phyloP scores from a whole-genome alignment of 768 basidiomycete species.

The Boletus pseudopeckii region DNA sequence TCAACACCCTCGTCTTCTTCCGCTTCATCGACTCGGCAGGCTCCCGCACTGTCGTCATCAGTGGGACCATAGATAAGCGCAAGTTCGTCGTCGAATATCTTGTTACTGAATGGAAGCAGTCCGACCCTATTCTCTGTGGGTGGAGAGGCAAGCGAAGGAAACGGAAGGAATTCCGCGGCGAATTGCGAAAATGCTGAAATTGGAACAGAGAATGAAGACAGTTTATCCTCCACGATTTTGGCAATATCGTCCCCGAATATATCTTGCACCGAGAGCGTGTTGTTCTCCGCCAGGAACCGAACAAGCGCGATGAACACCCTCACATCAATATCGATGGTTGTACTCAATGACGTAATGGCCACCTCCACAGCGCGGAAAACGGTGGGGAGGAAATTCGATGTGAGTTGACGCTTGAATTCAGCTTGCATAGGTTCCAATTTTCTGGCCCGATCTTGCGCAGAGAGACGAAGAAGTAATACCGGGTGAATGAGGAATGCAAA shows the following conservation, averaged over 20 bases:
- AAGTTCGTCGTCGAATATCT: slow-evolving; percentile 42
- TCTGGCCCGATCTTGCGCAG: slow-evolving; percentile 41
- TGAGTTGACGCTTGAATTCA: slow-evolving; percentile 32
- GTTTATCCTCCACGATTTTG: slow-evolving; percentile 21
- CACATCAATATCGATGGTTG: slow-evolving; percentile 50
- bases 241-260: slow-evolving; percentile 31
- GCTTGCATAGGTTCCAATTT: slow-evolving; percentile 23
- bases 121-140: neutral
- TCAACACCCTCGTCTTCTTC: slow-evolving; percentile 19
- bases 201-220: slow-evolving; percentile 17
- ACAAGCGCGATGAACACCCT: slow-evolving; percentile 48
- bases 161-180: slow-evolving; percentile 18
- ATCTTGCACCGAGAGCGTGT: slow-evolving; percentile 17
- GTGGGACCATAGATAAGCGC: slow-evolving; percentile 28
- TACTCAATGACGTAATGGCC: slow-evolving; percentile 17
- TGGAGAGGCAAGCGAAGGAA: neutral
- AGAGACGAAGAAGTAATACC: slow-evolving; percentile 36
- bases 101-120: slow-evolving; percentile 41
- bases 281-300: slow-evolving; percentile 31
- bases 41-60: neutral
- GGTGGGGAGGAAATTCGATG: slow-evolving; percentile 38
- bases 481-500: slow-evolving; percentile 39
- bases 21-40: slow-evolving; percentile 1
- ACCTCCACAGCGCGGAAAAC: slow-evolving; percentile 34
- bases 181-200: slow-evolving; percentile 20